A percentile compares a stretch with the other conserved stretches of the same genome.
Evolutionary conservation across 2,329 filamentous ascomycete genomes (phyloP).

Genomic region (Elsinoe fawcettii): DNA sequence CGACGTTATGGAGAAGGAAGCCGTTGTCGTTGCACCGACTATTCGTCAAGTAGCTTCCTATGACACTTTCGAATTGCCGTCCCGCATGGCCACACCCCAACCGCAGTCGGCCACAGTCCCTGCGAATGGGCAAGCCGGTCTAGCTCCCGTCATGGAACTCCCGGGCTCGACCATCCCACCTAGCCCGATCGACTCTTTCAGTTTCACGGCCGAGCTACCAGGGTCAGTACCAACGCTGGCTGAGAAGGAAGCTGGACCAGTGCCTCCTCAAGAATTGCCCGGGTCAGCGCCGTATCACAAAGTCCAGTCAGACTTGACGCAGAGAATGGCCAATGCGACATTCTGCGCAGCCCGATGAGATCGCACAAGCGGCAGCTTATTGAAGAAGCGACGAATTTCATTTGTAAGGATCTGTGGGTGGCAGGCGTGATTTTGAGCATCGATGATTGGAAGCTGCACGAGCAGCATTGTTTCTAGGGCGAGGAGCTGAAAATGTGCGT

Average conservation of each 20-base stretch:
- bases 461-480: neutral
- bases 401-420: neutral
- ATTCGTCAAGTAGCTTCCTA: conserved; percentile 11
- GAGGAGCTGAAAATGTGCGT: neutral
- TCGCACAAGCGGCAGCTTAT: neutral
- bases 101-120: neutral
- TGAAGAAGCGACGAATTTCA: neutral
- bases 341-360: conserved; percentile 3
- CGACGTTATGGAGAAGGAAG: conserved; percentile 15
- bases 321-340: conserved; percentile 9
- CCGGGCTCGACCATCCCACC: conserved; percentile 13
- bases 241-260: conserved; percentile 12
- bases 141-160: conserved; percentile 14
- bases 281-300: conserved; percentile 7
- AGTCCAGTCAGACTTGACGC: neutral
- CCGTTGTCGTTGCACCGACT: conserved; percentile 5
- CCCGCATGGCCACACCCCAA: conserved; percentile 1
- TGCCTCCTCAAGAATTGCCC: conserved; percentile 8
- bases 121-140: conserved; percentile 5
- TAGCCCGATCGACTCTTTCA: conserved; percentile 3
- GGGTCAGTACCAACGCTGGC: neutral
- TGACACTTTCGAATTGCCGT: conserved; percentile 9
- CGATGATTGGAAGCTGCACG: neutral
- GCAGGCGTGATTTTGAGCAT: neutral
- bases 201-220: conserved; percentile 8